Base-by-base conservation (phyloP, 2,329 filamentous ascomycete genomes). In the Colletotrichum shisoi region DNA sequence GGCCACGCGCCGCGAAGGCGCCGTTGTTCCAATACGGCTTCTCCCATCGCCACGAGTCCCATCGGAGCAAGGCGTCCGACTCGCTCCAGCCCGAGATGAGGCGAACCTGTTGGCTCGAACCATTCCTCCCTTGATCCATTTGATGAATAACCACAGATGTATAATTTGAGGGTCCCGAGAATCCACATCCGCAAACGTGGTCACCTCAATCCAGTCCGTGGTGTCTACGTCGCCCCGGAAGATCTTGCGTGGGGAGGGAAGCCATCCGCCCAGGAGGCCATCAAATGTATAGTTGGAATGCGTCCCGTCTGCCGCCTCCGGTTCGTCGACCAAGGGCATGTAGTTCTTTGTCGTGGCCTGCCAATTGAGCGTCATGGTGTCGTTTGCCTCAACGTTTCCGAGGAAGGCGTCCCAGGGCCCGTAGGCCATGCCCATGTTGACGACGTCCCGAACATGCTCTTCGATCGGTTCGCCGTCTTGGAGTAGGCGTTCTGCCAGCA, bases 11-110 rank as follows among this genome's bases (percentile, higher is more conserved):
- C 7, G 60, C 60, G 2, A 62, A 62, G 6, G 60, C 51, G 1
- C 42, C 52, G 31, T 62, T 49, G 3, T 62, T 62, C 60, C 60
- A 57, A 9, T 62, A 62, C 6, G 52, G 51, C 44, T 62, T 62
- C 42, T 62, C 42, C 12, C 46, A 62, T 5, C 42, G 31, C 49
- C 49, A 62, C 19, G 60, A 13, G 17, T 62, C 42, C 24, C 34
- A 45, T 3, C 42, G n/a, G 13, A 62, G 37, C 27, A 51, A 27
- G 6, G 60, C 31, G 2, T 57, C 60, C 3, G 60, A 62, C 5
- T 27, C 24, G 24, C 24, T 62, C 60, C 60, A 62, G 42, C 60
- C 60, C 6, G 60, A 62, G 42, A 62, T 49, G 31, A 62, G 60
- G 58, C 46, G 8, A 44, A 62, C 37, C 40, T 54, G n/a, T 54